A percentile compares a stretch with the other conserved stretches of the same genome.
Evolutionary conservation across 2,329 filamentous ascomycete genomes (phyloP).

Genomic region (Chaetothyriales sp.): DNA sequence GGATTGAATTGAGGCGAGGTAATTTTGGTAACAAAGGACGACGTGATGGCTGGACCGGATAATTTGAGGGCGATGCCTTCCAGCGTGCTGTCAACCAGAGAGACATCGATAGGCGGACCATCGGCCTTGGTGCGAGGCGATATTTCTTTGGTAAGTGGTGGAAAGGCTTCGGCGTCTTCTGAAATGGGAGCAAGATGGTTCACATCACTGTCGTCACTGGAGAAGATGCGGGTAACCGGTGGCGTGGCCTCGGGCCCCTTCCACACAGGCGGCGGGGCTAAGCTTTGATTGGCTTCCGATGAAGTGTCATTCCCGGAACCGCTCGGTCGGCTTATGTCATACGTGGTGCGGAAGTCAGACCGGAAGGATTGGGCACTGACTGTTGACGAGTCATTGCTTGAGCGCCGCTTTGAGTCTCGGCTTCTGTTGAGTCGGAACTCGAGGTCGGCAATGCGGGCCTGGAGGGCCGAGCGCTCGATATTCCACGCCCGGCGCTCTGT

Average conservation of each 20-base stretch:
- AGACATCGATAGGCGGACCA: slow-evolving; percentile 27
- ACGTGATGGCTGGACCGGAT: slow-evolving; percentile 26
- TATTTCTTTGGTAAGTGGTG: slow-evolving; percentile 23
- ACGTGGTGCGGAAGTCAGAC: slow-evolving; percentile 6
- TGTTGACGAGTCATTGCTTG: slow-evolving; percentile 14
- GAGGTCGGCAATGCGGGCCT: slow-evolving; percentile 28
- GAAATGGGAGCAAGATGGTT: slow-evolving; percentile 20
- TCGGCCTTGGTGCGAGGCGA: slow-evolving; percentile 20
- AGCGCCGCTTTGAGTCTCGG: slow-evolving; percentile 14
- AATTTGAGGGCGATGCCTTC: slow-evolving; percentile 37
- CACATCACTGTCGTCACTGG: slow-evolving; percentile 19
- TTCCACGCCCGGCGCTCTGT: slow-evolving; percentile 33
- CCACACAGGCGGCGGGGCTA: slow-evolving; percentile 28
- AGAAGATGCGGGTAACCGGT: slow-evolving; percentile 32
- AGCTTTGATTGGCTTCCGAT: slow-evolving; percentile 7
- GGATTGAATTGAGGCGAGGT: slow-evolving; percentile 29
- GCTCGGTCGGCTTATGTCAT: background rate
- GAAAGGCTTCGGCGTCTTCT: slow-evolving; percentile 23
- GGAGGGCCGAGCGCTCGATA: slow-evolving; percentile 29
- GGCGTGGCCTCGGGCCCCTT: slow-evolving; percentile 28
- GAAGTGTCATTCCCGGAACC: background rate
- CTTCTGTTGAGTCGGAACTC: slow-evolving; percentile 23
- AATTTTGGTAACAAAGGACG: slow-evolving; percentile 30
- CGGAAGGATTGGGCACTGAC: slow-evolving; percentile 15
- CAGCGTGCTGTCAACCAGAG: slow-evolving; percentile 32